Percentiles rank a stretch among this genome's conserved stretches.
Evolutionary conservation across 805 yeast species (phyloP).

Genomic region (Saccharomycopsis babjevae): DNA sequence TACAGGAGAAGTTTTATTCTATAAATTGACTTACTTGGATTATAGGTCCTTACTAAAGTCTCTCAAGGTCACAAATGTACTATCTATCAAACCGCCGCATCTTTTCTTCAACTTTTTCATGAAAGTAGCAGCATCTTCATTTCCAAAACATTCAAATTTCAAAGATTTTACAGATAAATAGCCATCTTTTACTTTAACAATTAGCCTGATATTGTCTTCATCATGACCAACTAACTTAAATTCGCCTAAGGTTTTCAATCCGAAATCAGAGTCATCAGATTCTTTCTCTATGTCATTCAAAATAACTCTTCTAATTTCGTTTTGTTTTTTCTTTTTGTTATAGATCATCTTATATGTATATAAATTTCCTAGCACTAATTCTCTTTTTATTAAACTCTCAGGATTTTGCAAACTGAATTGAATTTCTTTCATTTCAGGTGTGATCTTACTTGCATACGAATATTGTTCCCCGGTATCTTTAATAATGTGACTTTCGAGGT

Average conservation of each 20-base stretch:
- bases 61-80: background rate
- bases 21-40: background rate
- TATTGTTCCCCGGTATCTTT: constrained; percentile 20
- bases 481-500: background rate
- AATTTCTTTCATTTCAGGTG: constrained; percentile 32
- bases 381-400: constrained; percentile 30
- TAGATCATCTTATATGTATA: constrained; percentile 34
- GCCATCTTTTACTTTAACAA: constrained; percentile 38
- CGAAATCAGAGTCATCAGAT: background rate
- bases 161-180: constrained; percentile 28
- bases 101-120: constrained; percentile 35
- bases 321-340: constrained; percentile 26
- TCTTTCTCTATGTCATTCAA: constrained; percentile 30
- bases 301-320: constrained; percentile 32
- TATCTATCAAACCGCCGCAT: constrained; percentile 2
- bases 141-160: constrained; percentile 46
- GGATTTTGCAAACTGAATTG: constrained; percentile 37
- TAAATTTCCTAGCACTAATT: constrained; percentile 48
- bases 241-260: background rate
- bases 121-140: constrained; percentile 39
- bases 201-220: constrained; percentile 22
- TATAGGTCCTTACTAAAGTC: background rate
- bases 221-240: constrained; percentile 27
- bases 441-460: constrained; percentile 52
- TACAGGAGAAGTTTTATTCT: too few relatives aligned